phyloP scores from a whole-genome alignment of 352 stramenopile species.

The Sclerospora graminicola region DNA sequence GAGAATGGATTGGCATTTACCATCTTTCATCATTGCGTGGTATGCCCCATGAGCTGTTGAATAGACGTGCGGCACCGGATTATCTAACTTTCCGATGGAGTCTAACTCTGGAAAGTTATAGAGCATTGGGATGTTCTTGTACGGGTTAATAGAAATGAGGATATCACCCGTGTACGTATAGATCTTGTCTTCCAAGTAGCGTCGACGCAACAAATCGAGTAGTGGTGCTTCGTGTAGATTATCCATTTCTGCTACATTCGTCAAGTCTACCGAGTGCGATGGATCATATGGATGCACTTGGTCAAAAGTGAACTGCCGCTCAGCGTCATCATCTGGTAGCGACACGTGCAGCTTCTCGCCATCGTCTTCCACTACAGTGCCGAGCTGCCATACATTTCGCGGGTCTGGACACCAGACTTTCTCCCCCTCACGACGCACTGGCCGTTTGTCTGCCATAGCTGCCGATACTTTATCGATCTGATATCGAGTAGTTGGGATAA shows the following conservation, averaged over 20 bases:
- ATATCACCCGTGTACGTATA: constrained; percentile 94
- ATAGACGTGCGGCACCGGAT: constrained; percentile 80
- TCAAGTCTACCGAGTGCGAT: constrained; percentile 79
- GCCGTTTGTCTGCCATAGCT: constrained; percentile 23
- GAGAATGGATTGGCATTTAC: constrained; percentile 82
- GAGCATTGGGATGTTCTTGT: constrained; percentile 90
- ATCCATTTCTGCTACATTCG: constrained; percentile 91
- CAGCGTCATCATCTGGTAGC: constrained; percentile 63
- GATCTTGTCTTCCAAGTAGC: constrained; percentile 88
- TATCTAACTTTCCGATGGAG: constrained; percentile 78
- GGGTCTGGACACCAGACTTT: constrained; percentile 83
- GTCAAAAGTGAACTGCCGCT: constrained; percentile 70
- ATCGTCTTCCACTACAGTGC: constrained; percentile 80
- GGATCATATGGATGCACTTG: constrained; percentile 88
- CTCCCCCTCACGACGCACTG: constrained; percentile 64
- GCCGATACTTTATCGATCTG: too few relatives aligned
- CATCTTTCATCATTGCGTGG: constrained; percentile 61
- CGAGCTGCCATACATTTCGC: constrained; percentile 81
- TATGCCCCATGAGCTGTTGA: constrained; percentile 78
- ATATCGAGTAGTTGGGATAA: too few relatives aligned
- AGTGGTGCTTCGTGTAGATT: constrained; percentile 88
- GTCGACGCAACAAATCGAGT: constrained; percentile 77
- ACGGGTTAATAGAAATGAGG: constrained; percentile 94
- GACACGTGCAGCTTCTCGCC: constrained; percentile 77
- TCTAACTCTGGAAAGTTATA: constrained; percentile 88